A percentile compares a stretch with the other conserved stretches of the same genome.
Conservation (phyloP, 352 stramenopile genomes). For the Pythium vanterpoolii region DNA sequence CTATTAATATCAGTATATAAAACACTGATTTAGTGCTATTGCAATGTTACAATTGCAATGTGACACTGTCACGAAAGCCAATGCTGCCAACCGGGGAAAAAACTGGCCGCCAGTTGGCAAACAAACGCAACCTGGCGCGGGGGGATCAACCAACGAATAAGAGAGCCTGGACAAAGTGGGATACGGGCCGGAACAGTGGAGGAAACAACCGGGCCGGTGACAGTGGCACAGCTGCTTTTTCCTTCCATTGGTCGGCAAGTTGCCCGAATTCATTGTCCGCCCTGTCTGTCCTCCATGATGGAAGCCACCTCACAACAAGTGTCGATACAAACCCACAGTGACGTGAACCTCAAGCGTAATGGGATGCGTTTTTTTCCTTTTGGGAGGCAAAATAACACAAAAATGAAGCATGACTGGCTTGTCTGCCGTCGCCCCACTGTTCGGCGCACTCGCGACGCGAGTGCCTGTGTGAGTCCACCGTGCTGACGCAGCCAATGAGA, state of each 20-base stretch:
- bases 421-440: slow-evolving; percentile 2
- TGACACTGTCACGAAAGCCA: no score
- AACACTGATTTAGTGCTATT: neutral
- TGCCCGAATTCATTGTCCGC: no score
- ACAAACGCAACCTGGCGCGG: neutral
- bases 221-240: slow-evolving; percentile 10
- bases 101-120: no score
- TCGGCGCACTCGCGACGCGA: slow-evolving; percentile 1
- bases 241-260: slow-evolving; percentile 18
- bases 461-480: neutral
- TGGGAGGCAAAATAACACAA: neutral
- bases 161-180: neutral
- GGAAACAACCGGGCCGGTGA: neutral
- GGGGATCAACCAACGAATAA: neutral
- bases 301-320: neutral
- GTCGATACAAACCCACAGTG: slow-evolving; percentile 12
- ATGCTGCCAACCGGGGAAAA: no score
- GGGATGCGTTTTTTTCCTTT: slow-evolving; percentile 1
- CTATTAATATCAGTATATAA: neutral
- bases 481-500: slow-evolving; percentile 9
- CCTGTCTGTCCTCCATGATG: no score
- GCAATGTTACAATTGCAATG: neutral
- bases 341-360: neutral
- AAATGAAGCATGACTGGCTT: slow-evolving; percentile 6
- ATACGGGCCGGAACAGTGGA: neutral